Base-by-base conservation (phyloP, 208 protist species). In the Tritrichomonas foetus region DNA sequence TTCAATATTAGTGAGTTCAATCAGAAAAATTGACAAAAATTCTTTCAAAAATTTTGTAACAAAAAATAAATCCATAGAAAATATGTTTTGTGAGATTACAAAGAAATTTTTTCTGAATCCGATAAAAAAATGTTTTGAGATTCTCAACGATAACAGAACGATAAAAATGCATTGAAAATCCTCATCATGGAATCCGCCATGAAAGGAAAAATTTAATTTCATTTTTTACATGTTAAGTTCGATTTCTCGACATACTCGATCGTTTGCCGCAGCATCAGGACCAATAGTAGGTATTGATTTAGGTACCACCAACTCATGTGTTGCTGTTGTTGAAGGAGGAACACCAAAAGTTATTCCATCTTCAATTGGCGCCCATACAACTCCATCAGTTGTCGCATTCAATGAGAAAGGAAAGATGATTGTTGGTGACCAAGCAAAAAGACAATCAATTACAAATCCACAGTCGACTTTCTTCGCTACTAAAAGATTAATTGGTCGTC, bases 231-330 rank as follows among this genome's bases (percentile, higher is more conserved):
- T 61, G 93, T 95, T 96, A 53, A 96, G 97, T 47, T 3, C 69
- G 20, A n/a, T 44, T 47, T 47, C 69, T 20, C 9, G 8, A 78
- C 20, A 9, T 20, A 47, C 1, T 11, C 20, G 36, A n/a, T 9
- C 9, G 1, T 78, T 78, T 78, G 2, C 69, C 33, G 20, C 2
- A 5, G 33, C 33, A 44, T 47, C 20, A 11, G 9, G 33, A 1
- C 69, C 69, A 47, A 78, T 78, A 27, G 36, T 78, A 66, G 97
- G 97, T 69, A 97, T 97, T 41, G 97, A 97, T 94, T 94, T 97
- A n/a, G 97, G 97, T 14, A 78, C 69, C 11, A 78, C 69, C 3
- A 78, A 78, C 36, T 78, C 69, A 27, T 78, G 69, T 78, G 69
- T 78, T 78, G 27, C 69, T 44, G 36, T 78, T 78, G 69, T 78